Conservation (phyloP, 192 early-diverging fungal species). For the Backusella luteola region DNA sequence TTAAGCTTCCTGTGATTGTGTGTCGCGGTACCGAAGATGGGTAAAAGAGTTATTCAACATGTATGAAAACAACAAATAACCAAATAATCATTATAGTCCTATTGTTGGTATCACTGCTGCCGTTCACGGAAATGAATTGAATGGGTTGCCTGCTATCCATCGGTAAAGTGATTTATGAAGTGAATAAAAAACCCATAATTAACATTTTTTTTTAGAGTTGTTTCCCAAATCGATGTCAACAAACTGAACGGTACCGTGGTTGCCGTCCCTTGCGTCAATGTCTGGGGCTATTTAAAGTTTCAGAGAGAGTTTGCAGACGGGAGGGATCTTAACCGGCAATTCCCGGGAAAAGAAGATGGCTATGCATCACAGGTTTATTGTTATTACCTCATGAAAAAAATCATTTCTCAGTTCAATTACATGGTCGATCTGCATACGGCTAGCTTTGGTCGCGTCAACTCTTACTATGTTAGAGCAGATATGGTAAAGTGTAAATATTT, state of each 20-base stretch:
- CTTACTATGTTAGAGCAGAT: slow-evolving; percentile 85
- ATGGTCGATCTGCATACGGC: slow-evolving; percentile 89
- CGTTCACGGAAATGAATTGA: slow-evolving; percentile 89
- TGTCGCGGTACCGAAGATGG: slow-evolving; percentile 27
- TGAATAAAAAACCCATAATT: not conserved
- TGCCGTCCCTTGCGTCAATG: slow-evolving; percentile 83
- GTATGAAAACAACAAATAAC: not conserved
- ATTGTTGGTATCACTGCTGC: slow-evolving; percentile 66
- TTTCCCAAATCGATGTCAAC: slow-evolving; percentile 69
- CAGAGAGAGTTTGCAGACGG: slow-evolving; percentile 85
- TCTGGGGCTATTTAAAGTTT: slow-evolving; percentile 76
- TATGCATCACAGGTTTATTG: slow-evolving; percentile 82
- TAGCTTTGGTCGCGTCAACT: slow-evolving; percentile 80
- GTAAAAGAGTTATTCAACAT: not conserved
- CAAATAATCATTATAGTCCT: slow-evolving; percentile 7
- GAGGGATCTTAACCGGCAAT: slow-evolving; percentile 81
- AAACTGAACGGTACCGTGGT: slow-evolving; percentile 80
- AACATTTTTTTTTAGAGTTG: slow-evolving; percentile 39
- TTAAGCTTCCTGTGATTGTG: slow-evolving; percentile 35
- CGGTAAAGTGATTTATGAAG: slow-evolving; percentile 23
- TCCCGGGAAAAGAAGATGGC: slow-evolving; percentile 74
- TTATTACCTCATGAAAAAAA: slow-evolving; percentile 73
- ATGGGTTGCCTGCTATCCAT: slow-evolving; percentile 89
- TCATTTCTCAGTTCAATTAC: slow-evolving; percentile 77
- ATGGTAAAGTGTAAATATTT: slow-evolving; percentile 41